Base-by-base conservation (phyloP, 2,329 filamentous ascomycete species). In the Pyrenophora teres region DNA sequence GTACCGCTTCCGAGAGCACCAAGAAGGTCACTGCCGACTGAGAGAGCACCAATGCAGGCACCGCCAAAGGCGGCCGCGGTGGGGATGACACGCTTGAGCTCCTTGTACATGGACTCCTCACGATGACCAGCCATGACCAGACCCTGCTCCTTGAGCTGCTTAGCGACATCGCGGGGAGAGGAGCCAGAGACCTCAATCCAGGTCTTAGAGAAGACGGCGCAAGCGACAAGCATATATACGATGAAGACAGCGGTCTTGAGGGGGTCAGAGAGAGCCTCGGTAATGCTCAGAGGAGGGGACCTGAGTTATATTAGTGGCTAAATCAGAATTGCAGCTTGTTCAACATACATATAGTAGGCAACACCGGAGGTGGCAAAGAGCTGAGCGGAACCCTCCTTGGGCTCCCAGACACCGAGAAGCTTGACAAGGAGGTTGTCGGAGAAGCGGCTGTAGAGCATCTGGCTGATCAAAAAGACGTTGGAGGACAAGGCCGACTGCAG, bases 81-180 rank as follows among this genome's bases (percentile, higher is more conserved):
- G 60, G 94, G 95, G 63, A 99, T 99, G 70, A 99, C 94, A 72
- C 94, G 89, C 89, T 99, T 99, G 62, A 99, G 86, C 81, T 99
- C 94, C 84, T 96, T 96, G 87, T 99, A 99, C 94, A 99, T 99
- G 83, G 90, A 95, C 84, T 97, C 93, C 78, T 99, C 95, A 80
- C 94, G 90, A 83, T 99, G 94, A 73, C 94, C 94, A 71, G 94
- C 93, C 95, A 99, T 99, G 67, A 99, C 93, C 52, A 99, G 88
- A 75, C 94, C 94, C 80, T 99, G 94, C 73, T 99, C 95, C 87
- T 99, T 99, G 77, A 99, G 87, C 81, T 97, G 94, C 87, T 99
- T 99, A 71, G 94, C 94, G 64, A 99, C 95, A 73, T 99, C 94
- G 72, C 94, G 90, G 55, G 94, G 95, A 81, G 91, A 93, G 59